phyloP scores from a whole-genome alignment of 495 filamentous ascomycete species.

The Penicillium pulvis region DNA sequence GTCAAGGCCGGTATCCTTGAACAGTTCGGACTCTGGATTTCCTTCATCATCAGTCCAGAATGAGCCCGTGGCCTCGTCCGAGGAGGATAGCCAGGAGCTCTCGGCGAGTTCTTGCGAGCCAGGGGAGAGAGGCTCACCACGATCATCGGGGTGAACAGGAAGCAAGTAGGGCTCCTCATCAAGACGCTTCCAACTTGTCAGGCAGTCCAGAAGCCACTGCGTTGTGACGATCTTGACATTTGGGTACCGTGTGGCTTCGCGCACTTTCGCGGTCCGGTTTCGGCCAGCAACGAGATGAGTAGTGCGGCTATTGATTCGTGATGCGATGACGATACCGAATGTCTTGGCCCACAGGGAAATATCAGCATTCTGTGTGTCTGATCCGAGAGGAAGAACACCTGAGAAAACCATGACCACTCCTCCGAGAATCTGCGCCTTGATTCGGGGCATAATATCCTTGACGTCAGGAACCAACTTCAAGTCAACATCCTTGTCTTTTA shows the following conservation, averaged over 20 bases:
- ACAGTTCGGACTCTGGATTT: constrained; percentile 36
- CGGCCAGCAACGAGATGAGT: constrained; percentile 73
- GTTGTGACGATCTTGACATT: constrained; percentile 87
- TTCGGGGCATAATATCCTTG: constrained; percentile 72
- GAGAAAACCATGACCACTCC: constrained; percentile 80
- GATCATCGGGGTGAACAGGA: constrained; percentile 62
- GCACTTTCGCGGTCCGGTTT: constrained; percentile 87
- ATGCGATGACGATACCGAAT: constrained; percentile 77
- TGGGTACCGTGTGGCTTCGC: constrained; percentile 69
- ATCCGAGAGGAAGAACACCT: constrained; percentile 78
- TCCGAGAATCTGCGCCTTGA: constrained; percentile 72
- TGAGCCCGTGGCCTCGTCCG: constrained; percentile 47
- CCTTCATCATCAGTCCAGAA: constrained; percentile 41
- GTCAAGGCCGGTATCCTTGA: constrained; percentile 34
- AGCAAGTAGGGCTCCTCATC: constrained; percentile 76
- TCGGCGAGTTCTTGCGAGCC: constrained; percentile 36
- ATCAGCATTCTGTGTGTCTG: constrained; percentile 78
- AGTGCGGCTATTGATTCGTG: constrained; percentile 56
- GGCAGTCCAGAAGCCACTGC: constrained; percentile 82
- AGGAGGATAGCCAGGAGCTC: constrained; percentile 43
- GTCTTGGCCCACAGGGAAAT: constrained; percentile 79
- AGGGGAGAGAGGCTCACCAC: constrained; percentile 44
- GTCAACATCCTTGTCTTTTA: constrained; percentile 59
- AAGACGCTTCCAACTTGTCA: constrained; percentile 74
- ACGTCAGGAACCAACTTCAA: constrained; percentile 78